These are phyloP conservation scores for Cystoisospora suis DNA, from an alignment of 169 alveolate genomes.

Conservation along the genomic window DNA sequence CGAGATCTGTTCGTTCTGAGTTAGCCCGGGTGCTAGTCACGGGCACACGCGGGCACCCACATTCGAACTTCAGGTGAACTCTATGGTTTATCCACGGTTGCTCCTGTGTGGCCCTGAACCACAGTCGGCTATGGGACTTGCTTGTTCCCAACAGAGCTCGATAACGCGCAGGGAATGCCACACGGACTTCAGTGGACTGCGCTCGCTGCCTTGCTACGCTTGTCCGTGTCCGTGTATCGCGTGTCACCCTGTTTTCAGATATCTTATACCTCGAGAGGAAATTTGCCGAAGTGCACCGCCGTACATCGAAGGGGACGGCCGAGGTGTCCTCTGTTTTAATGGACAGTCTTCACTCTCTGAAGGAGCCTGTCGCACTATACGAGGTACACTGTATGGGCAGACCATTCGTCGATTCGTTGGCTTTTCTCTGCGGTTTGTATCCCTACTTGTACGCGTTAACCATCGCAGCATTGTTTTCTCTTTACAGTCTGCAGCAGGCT, in stretches of 20 bases:
- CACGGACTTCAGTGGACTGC: no score
- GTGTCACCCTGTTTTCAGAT: slow-evolving; percentile 27
- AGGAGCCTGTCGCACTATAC: slow-evolving; percentile 77
- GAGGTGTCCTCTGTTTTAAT: slow-evolving; percentile 73
- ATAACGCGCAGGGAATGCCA: no score
- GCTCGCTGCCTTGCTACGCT: not conserved
- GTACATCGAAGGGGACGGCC: slow-evolving; percentile 62
- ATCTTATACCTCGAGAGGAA: slow-evolving; percentile 49
- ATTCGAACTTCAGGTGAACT: no score
- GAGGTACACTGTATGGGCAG: slow-evolving; percentile 22
- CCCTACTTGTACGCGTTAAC: not conserved
- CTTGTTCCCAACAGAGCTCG: no score
- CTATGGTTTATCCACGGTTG: no score
- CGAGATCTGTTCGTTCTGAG: no score
- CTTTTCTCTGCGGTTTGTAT: not conserved
- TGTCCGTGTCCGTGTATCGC: not conserved
- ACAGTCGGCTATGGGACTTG: no score
- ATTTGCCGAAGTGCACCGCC: slow-evolving; percentile 65
- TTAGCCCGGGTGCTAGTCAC: no score
- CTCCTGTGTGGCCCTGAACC: no score
- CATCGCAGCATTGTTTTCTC: no score
- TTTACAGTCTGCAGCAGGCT: no score
- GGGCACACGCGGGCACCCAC: no score
- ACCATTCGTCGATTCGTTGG: not conserved
- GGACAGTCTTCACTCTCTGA: slow-evolving; percentile 78